phyloP scores from a whole-genome alignment of 257 asterid genomes.

The Linaria vulgaris region DNA sequence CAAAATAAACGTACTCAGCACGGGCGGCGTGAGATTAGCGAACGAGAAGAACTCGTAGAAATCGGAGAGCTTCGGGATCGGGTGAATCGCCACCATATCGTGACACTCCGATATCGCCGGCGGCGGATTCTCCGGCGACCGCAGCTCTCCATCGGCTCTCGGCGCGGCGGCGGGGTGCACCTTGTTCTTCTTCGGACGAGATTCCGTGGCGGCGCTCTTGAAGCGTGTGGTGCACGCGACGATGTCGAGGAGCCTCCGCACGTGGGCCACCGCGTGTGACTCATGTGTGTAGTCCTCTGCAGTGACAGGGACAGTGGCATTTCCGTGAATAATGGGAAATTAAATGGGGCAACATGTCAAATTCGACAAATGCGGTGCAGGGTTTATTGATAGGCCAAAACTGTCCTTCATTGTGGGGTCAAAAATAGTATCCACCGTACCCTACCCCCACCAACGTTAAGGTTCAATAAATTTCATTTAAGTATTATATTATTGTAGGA shows the following conservation, averaged over 20 bases:
- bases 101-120: conserved; percentile 55
- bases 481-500: no score
- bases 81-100: conserved; percentile 97
- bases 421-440: no score
- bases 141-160: conserved; percentile 48
- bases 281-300: conserved; percentile 85
- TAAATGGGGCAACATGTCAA: not conserved
- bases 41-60: conserved; percentile 93
- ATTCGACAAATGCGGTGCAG: no score
- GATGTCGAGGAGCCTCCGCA: conserved; percentile 88
- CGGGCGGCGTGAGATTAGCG: conserved; percentile 81
- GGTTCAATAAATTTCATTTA: no score
- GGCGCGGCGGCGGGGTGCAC: conserved; percentile 39
- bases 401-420: no score
- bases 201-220: conserved; percentile 49
- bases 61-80: conserved; percentile 95
- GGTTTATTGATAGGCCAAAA: no score
- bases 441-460: no score
- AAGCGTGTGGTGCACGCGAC: conserved; percentile 98
- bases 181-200: conserved; percentile 53
- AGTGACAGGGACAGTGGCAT: conserved; percentile 40
- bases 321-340: conserved; percentile 35
- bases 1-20: conserved; percentile 55
- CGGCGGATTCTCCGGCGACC: conserved; percentile 45
- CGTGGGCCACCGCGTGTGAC: conserved; percentile 76